Percentiles rank a stretch among this genome's conserved stretches.
Evolutionary conservation across 179 eudicot species (phyloP).

Genomic region (Corrigiola litoralis): DNA sequence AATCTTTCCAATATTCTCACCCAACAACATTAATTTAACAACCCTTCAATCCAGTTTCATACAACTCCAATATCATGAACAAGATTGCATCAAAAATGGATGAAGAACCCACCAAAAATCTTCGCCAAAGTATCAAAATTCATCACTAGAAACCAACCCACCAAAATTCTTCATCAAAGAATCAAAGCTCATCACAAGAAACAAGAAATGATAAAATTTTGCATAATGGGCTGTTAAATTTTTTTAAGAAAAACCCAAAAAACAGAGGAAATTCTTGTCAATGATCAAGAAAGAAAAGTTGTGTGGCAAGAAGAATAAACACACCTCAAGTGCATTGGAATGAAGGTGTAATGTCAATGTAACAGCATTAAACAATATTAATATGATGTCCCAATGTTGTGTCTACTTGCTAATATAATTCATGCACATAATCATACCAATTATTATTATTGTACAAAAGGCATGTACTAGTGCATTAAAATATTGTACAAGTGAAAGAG

Average conservation of each 20-base stretch:
- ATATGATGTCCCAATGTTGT: too few relatives aligned
- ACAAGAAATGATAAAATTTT: conserved; percentile 2
- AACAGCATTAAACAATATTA: conserved; percentile 3
- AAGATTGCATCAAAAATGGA: not conserved
- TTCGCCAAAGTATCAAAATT: not conserved
- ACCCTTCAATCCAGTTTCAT: conserved; percentile 3
- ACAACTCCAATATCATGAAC: conserved; percentile 1
- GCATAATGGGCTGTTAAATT: conserved; percentile 2
- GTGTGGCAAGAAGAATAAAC: not conserved
- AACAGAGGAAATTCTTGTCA: conserved; percentile 2
- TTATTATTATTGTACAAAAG: conserved; percentile 10
- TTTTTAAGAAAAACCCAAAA: conserved; percentile 14
- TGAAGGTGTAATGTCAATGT: conserved; percentile 18
- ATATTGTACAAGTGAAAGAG: conserved; percentile 1
- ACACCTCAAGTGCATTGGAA: conserved; percentile 27
- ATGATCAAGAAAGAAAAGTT: conserved; percentile 6
- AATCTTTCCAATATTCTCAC: not conserved
- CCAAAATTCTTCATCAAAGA: not conserved
- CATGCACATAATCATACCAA: conserved; percentile 22
- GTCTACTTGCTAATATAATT: conserved; percentile 12
- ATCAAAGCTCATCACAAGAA: not conserved
- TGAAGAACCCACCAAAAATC: not conserved
- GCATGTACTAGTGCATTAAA: not conserved
- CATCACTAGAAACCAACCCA: not conserved
- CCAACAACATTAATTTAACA: conserved; percentile 1